Evolutionary conservation across 768 basidiomycete genomes (phyloP).

Genomic region (Auricularia auricula-judae): DNA sequence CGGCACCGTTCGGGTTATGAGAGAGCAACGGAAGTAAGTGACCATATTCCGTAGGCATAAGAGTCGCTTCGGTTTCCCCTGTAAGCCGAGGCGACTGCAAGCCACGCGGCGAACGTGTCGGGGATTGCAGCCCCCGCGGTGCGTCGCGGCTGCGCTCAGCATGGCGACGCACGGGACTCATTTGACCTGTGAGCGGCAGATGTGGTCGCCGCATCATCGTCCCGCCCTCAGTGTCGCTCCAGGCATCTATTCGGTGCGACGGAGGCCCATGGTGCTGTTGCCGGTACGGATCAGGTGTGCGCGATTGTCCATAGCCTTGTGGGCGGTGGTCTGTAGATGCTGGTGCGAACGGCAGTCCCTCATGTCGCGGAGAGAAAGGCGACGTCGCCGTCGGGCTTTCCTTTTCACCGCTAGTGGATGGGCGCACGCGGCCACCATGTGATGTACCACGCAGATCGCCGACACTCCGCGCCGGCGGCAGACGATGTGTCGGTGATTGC

Average conservation of each 20-base stretch:
- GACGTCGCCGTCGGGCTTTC: not conserved
- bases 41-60: not conserved
- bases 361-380: not conserved
- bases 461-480: not conserved
- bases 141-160: not conserved
- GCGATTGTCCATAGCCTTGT: not conserved
- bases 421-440: not conserved
- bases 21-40: not conserved
- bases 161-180: not conserved
- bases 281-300: not conserved
- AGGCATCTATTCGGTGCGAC: not conserved
- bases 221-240: not conserved
- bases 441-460: not conserved
- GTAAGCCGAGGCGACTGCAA: not conserved
- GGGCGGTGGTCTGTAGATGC: not conserved
- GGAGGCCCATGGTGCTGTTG: not conserved
- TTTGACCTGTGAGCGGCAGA: not conserved
- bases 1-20: not conserved
- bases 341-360: not conserved
- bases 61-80: not conserved
- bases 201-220: not conserved
- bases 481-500: not conserved
- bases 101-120: not conserved
- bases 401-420: not conserved
- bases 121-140: not conserved